Base-by-base conservation (phyloP, 176 grass and related monocot species). In the Musa schizocarpa region DNA sequence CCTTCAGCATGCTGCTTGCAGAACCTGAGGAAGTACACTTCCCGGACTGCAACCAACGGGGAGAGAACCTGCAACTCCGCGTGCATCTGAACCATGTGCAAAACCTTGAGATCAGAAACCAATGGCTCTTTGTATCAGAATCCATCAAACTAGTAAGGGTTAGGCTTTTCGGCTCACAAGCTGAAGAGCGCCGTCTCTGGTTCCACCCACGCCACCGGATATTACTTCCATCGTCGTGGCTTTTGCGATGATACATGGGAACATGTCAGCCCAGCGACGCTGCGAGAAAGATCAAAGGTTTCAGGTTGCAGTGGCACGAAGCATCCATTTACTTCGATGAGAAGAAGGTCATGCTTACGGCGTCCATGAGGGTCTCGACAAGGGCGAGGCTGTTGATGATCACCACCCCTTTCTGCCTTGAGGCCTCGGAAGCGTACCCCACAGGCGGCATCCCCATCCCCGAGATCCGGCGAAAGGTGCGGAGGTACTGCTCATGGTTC, bases 281-380 rank as follows among this genome's bases (percentile, higher is more conserved):
- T 93, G 79, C 48, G 48, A 29, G 79, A 43, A 54, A 65, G 5
- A 16, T 11, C 10, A 52, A 10, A 20, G 23, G 21, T 9, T 1
- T 22, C 25, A 57, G 12, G 13, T 70, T 22, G 7, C 13, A 27
- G 6, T 20, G 69, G 25, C 72, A 23, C 34, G 34, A 43, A 6
- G 34, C 34, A 5, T 6, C 34, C 34, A 43, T 43, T 43, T 43
- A 43, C 34, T 43, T 43, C 4, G 34, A 43, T 43, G 34, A 43
- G 34, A 43, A 43, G 4, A 43, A 43, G 34, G 34, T 43, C 34
- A 6, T 43, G 34, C 34, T 11, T 70, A 98, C 94, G 56, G 82
- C 83, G 83, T 98, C 90, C 94, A 98, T 91, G 54, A 98, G 88
- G 72, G 84, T 93, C 80, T 89, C 84, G 20, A 98, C 90, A 74